phyloP scores from a whole-genome alignment of 192 early-diverging fungal genomes.

The Mortierella alpina region DNA sequence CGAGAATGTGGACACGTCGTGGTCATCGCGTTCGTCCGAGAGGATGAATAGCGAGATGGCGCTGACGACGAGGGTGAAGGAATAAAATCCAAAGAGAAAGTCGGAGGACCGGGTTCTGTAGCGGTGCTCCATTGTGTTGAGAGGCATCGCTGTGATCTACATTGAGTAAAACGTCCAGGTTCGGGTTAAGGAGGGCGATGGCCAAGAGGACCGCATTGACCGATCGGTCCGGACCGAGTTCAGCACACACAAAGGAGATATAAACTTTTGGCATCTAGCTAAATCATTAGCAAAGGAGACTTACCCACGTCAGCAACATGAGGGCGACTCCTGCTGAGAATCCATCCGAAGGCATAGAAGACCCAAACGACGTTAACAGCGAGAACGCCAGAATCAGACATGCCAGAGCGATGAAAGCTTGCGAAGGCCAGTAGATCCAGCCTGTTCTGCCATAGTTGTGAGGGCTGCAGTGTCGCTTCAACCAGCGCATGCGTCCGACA shows the following conservation, averaged over 20 bases:
- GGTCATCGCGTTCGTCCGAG: neutral
- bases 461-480: constrained; percentile 2
- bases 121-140: constrained; percentile 25
- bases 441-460: constrained; percentile 32
- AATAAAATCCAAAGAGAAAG: constrained; percentile 15
- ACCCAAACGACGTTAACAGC: neutral
- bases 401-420: constrained; percentile 17
- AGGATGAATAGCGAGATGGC: constrained; percentile 25
- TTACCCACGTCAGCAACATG: no score
- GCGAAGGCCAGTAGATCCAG: constrained; percentile 39
- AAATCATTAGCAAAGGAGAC: no score
- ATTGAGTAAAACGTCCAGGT: neutral
- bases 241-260: no score
- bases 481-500: constrained; percentile 11
- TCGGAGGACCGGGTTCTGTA: constrained; percentile 42
- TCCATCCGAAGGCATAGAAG: neutral
- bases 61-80: neutral
- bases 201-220: no score
- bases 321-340: neutral
- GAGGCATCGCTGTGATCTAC: constrained; percentile 15
- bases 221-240: no score
- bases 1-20: neutral
- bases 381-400: constrained; percentile 7
- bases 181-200: neutral
- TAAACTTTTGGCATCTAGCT: no score